Evolutionary conservation across 495 filamentous ascomycete genomes (phyloP).

Genomic region (Neurospora sp.): DNA sequence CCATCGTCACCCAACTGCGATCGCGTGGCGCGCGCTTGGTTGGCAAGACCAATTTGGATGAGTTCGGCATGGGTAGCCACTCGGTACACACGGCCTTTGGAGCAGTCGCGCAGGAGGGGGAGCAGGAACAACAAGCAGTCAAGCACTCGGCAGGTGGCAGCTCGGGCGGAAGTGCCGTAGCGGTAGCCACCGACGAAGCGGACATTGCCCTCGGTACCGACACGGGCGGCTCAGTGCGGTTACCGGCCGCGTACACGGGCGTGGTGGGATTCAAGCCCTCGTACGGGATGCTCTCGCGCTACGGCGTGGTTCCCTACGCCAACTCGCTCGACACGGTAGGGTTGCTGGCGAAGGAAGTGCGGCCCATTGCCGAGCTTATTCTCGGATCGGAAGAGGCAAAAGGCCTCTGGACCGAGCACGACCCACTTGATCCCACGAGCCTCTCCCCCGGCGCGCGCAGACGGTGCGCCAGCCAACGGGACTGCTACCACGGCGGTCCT

Average conservation of each 20-base stretch:
- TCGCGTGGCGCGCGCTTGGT: slow-evolving; percentile 53
- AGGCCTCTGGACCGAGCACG: slow-evolving; percentile 40
- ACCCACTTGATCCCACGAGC: slow-evolving; percentile 69
- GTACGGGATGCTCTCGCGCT: slow-evolving; percentile 55
- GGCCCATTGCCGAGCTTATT: slow-evolving; percentile 44
- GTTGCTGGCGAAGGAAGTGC: slow-evolving; percentile 49
- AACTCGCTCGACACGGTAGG: slow-evolving; percentile 95
- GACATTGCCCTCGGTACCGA: slow-evolving; percentile 83
- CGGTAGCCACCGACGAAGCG: slow-evolving; percentile 61
- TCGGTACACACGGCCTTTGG: slow-evolving; percentile 67
- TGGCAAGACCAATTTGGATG: slow-evolving; percentile 88
- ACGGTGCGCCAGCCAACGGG: slow-evolving; percentile 38
- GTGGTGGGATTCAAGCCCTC: slow-evolving; percentile 89
- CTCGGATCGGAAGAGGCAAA: slow-evolving; percentile 19
- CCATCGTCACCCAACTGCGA: slow-evolving; percentile 58
- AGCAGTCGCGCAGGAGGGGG: slow-evolving; percentile 35
- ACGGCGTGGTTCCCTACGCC: slow-evolving; percentile 89
- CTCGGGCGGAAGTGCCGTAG: slow-evolving; percentile 87
- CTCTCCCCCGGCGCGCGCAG: slow-evolving; percentile 45
- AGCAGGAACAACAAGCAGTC: background rate
- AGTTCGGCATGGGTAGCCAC: slow-evolving; percentile 98
- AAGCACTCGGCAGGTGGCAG: slow-evolving; percentile 78
- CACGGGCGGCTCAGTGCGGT: slow-evolving; percentile 84
- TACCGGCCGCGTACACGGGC: slow-evolving; percentile 87
- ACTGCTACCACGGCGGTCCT: slow-evolving; percentile 20